Evolutionary conservation across 2,329 filamentous ascomycete genomes (phyloP).

Genomic region (Nemania sp.): DNA sequence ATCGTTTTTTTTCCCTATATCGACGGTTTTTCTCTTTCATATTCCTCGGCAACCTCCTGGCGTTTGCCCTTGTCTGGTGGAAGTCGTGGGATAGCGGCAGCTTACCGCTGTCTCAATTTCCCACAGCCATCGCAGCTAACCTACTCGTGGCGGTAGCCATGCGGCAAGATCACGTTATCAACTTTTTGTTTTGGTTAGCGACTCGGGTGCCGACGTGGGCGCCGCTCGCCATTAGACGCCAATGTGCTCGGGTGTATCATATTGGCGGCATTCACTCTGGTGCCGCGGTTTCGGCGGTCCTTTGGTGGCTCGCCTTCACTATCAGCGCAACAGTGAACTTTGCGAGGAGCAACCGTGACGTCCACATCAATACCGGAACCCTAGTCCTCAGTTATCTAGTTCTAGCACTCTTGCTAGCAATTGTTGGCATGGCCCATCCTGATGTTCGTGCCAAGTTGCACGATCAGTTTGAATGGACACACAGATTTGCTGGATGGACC

Average conservation of each 20-base stretch:
- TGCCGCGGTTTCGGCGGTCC: slow-evolving; percentile 47
- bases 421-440: slow-evolving; percentile 31
- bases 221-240: slow-evolving; percentile 54
- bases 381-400: slow-evolving; percentile 30
- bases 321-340: slow-evolving; percentile 42
- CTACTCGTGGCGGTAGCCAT: slow-evolving; percentile 55
- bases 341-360: slow-evolving; percentile 21
- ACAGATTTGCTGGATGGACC: slow-evolving; percentile 76
- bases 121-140: slow-evolving; percentile 52
- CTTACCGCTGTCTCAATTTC: slow-evolving; percentile 37
- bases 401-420: slow-evolving; percentile 25
- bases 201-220: slow-evolving; percentile 51
- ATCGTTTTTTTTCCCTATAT: slow-evolving; percentile 56
- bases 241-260: slow-evolving; percentile 57
- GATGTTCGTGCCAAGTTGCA: slow-evolving; percentile 29
- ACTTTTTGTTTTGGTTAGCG: slow-evolving; percentile 51
- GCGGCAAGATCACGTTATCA: slow-evolving; percentile 59
- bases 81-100: slow-evolving; percentile 29
- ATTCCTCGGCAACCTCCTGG: slow-evolving; percentile 55
- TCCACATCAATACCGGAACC: slow-evolving; percentile 25
- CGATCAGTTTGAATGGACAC: slow-evolving; percentile 66
- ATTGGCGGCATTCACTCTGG: slow-evolving; percentile 57
- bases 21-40: slow-evolving; percentile 60
- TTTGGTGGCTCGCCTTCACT: slow-evolving; percentile 52
- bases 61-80: slow-evolving; percentile 49